Conservation (phyloP, 2,329 filamentous ascomycete species). For the Stachybotrys chlorohalonatus region DNA sequence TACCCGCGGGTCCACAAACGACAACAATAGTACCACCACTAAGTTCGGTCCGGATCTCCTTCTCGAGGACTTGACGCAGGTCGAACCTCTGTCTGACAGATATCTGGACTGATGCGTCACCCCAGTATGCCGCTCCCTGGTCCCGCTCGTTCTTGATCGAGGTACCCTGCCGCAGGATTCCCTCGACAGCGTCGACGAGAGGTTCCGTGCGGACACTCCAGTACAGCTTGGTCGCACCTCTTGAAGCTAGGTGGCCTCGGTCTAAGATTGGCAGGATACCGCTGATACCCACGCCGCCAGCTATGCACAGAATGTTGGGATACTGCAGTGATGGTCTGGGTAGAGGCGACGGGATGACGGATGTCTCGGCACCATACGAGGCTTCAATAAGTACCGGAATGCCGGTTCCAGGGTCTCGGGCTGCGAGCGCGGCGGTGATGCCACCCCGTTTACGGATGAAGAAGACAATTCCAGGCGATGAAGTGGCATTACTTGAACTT, state of each 20-base stretch:
- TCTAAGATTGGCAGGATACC: constrained; percentile 15
- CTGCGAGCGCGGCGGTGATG: constrained; percentile 1
- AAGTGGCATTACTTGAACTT: not conserved
- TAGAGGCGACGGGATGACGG: not conserved
- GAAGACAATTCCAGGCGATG: not conserved
- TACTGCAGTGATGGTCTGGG: constrained; percentile 1
- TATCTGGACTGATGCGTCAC: constrained; percentile 9
- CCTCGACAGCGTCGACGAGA: constrained; percentile 11
- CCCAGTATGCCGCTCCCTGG: constrained; percentile 4
- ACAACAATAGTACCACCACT: constrained; percentile 10
- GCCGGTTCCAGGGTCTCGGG: not conserved
- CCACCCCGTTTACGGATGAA: not conserved
- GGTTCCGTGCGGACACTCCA: constrained; percentile 11
- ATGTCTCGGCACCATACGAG: not conserved
- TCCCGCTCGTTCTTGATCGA: constrained; percentile 2
- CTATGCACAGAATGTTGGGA: constrained; percentile 17
- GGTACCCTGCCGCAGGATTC: constrained; percentile 4
- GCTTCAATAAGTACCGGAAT: not conserved
- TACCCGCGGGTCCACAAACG: constrained; percentile 12
- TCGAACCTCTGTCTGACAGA: constrained; percentile 10
- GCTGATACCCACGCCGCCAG: constrained; percentile 20
- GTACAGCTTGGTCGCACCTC: constrained; percentile 10
- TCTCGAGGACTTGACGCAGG: constrained; percentile 6
- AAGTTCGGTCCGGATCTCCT: constrained; percentile 3
- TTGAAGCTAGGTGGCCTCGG: constrained; percentile 3